These are phyloP conservation scores for Juglanconis juglandina DNA, from an alignment of 2,329 filamentous ascomycete genomes.

Conservation along the genomic window DNA sequence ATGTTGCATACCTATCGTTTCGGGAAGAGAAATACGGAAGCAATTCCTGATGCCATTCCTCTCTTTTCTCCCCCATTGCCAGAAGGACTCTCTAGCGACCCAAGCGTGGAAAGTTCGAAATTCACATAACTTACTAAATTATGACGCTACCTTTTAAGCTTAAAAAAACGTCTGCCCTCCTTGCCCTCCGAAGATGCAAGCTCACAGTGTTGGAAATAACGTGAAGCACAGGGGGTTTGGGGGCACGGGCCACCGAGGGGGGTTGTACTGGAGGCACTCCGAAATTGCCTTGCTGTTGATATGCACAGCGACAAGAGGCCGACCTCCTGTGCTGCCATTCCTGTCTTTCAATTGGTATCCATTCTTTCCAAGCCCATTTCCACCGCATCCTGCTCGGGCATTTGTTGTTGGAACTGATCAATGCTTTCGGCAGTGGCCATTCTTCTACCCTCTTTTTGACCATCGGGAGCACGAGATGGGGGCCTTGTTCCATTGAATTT, in stretches of 20 bases:
- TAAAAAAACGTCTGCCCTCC: background rate
- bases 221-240: background rate
- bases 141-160: conserved; percentile 12
- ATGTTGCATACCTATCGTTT: background rate
- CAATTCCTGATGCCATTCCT: background rate
- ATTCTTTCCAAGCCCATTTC: background rate
- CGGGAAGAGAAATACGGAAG: background rate
- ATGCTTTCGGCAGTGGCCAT: background rate
- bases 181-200: background rate
- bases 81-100: background rate
- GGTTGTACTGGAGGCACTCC: background rate
- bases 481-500: background rate
- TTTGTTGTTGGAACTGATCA: background rate
- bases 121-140: conserved; percentile 3
- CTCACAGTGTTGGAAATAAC: no score
- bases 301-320: background rate
- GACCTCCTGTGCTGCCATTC: background rate
- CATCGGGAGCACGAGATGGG: background rate
- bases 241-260: background rate
- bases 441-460: background rate
- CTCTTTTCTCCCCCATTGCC: background rate
- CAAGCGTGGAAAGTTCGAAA: conserved; percentile 3
- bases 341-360: conserved; percentile 1
- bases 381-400: background rate
- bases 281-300: background rate